Conservation (phyloP, 73 alveolate species). For the Paramecium octaurelia region DNA sequence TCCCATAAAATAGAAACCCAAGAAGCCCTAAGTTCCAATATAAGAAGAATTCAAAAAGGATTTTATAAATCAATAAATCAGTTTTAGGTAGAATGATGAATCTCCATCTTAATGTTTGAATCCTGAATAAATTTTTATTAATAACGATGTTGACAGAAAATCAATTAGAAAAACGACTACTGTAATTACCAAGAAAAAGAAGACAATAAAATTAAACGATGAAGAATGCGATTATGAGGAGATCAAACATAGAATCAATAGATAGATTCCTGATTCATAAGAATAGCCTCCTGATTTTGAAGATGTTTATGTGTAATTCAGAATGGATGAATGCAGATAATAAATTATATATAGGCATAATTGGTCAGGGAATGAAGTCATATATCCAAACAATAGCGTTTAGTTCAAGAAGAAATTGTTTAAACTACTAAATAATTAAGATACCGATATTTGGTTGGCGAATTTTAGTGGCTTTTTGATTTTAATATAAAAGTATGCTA, state of each 20-base stretch:
- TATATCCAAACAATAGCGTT: not conserved
- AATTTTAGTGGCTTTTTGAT: not conserved
- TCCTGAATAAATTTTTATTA: not conserved
- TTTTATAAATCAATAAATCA: not conserved
- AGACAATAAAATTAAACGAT: not conserved
- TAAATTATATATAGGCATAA: not conserved
- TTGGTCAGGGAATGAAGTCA: constrained; percentile 30
- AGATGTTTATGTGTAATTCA: not conserved
- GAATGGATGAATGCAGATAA: constrained; percentile 9
- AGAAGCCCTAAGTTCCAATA: not conserved
- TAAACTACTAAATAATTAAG: not conserved
- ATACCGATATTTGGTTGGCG: not conserved
- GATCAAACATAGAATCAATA: not conserved
- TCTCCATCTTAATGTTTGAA: not conserved
- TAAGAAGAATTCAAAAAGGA: not conserved
- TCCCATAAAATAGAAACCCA: not conserved
- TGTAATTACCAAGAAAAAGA: not conserved
- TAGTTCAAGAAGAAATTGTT: not conserved
- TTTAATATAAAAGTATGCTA: not conserved
- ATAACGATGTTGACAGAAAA: not conserved
- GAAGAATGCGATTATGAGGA: not conserved
- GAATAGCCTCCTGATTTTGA: not conserved
- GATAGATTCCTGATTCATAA: not conserved
- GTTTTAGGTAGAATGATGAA: not conserved
- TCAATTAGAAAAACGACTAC: not conserved